Conservation (phyloP, 768 basidiomycete species). For the Boletus pseudopeckii region DNA sequence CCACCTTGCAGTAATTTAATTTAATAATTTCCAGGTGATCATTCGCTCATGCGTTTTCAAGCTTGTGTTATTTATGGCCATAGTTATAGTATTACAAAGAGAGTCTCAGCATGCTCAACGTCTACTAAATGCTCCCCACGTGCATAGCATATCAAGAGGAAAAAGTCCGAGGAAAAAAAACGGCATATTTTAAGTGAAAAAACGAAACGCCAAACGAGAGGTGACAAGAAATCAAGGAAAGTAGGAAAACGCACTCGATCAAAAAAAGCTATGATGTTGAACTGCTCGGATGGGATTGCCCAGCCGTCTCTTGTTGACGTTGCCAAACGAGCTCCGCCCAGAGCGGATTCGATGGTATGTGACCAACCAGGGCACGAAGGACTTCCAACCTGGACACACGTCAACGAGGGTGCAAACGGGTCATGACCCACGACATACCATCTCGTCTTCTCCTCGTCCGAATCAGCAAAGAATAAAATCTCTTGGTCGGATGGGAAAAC, state of each 20-base stretch:
- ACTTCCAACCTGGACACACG: constrained; percentile 69
- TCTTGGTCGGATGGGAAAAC: constrained; percentile 73
- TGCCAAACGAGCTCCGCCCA: constrained; percentile 94
- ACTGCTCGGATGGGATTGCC: constrained; percentile 9
- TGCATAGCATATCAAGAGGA: constrained; percentile 18
- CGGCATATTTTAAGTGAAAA: constrained; percentile 8
- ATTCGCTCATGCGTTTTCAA: neutral
- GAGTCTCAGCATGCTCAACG: constrained; percentile 14
- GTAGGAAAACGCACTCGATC: neutral
- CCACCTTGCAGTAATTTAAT: too few relatives aligned
- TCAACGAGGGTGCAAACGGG: neutral
- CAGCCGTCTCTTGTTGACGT: constrained; percentile 52
- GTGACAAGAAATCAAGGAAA: constrained; percentile 6
- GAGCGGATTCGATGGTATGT: constrained; percentile 86
- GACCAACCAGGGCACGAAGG: constrained; percentile 77
- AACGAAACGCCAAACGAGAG: constrained; percentile 4
- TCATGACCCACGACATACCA: constrained; percentile 54
- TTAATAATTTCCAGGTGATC: too few relatives aligned
- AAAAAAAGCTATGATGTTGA: neutral
- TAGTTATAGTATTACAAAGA: constrained; percentile 21
- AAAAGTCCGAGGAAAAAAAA: constrained; percentile 1
- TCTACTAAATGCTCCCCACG: constrained; percentile 1
- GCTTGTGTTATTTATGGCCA: constrained; percentile 17
- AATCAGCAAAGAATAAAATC: constrained; percentile 90
- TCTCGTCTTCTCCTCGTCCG: constrained; percentile 77